A percentile compares a stretch with the other conserved stretches of the same genome.
phyloP scores from a whole-genome alignment of 2,329 filamentous ascomycete species.

The Fusarium albosuccineum region DNA sequence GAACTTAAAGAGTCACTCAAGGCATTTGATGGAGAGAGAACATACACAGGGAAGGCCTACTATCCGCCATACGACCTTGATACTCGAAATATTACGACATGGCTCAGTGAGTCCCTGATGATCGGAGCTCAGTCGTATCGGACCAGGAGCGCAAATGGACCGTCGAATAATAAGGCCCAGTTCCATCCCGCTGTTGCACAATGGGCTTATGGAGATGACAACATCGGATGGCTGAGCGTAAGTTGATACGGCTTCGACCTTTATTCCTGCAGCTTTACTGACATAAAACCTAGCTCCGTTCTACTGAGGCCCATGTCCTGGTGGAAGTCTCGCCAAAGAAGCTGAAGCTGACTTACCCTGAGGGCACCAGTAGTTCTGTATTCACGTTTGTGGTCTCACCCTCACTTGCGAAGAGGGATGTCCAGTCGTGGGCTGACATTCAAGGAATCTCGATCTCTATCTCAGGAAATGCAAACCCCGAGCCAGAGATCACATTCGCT shows the following conservation, averaged over 20 bases:
- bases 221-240: conserved; percentile 24
- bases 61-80: conserved; percentile 53
- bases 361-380: not conserved
- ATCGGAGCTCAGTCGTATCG: conserved; percentile 66
- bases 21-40: conserved; percentile 13
- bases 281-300: not conserved
- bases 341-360: conserved; percentile 6
- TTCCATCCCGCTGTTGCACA: conserved; percentile 25
- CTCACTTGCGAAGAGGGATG: conserved; percentile 18
- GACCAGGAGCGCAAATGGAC: conserved; percentile 15
- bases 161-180: conserved; percentile 18
- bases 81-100: conserved; percentile 69
- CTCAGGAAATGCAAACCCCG: conserved; percentile 2
- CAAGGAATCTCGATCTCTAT: conserved; percentile 10
- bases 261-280: not conserved
- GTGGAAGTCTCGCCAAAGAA: conserved; percentile 19
- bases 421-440: conserved; percentile 19
- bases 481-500: conserved; percentile 7
- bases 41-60: conserved; percentile 14
- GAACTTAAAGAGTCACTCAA: conserved; percentile 47
- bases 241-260: not conserved
- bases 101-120: conserved; percentile 65
- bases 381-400: conserved; percentile 23
- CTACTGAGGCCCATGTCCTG: conserved; percentile 14
- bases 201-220: conserved; percentile 18